A percentile compares a stretch with the other conserved stretches of the same genome.
phyloP scores from a whole-genome alignment of 176 grass and related monocot genomes.

The Avena eriantha region DNA sequence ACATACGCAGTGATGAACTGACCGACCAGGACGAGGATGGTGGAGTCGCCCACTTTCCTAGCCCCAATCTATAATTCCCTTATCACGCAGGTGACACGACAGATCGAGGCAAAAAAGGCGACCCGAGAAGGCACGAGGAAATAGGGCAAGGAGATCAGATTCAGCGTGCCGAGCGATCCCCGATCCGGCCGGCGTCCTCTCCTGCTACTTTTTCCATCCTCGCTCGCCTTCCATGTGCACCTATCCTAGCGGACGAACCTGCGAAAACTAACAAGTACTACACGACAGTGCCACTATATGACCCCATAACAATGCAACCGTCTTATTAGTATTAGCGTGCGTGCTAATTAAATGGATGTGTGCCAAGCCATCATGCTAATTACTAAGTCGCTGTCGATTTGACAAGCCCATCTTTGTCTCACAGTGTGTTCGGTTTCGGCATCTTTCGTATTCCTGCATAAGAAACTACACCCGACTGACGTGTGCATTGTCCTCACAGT shows the following conservation, averaged over 20 bases:
- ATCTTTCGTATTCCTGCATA: not conserved
- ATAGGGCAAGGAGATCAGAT: not conserved
- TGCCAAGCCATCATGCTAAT: not conserved
- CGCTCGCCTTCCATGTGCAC: not conserved
- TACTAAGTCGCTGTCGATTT: not conserved
- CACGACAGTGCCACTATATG: too few species aligned
- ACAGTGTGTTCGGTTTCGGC: not conserved
- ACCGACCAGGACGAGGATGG: not conserved
- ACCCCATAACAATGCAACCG: not conserved
- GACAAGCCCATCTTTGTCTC: not conserved
- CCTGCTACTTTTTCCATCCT: not conserved
- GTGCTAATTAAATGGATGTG: not conserved
- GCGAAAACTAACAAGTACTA: not conserved
- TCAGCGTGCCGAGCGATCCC: not conserved
- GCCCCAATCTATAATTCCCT: not conserved
- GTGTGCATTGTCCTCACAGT: not conserved
- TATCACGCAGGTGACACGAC: not conserved
- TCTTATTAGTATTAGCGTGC: not conserved
- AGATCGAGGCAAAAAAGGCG: not conserved
- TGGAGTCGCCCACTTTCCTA: not conserved
- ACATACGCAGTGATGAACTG: not conserved
- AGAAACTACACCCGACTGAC: not conserved
- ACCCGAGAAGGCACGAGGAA: not conserved
- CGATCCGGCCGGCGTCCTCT: not conserved
- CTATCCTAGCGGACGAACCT: too few species aligned